These are phyloP conservation scores for Lactarius hengduanensis DNA, from an alignment of 768 basidiomycete species.

Conservation along the genomic window DNA sequence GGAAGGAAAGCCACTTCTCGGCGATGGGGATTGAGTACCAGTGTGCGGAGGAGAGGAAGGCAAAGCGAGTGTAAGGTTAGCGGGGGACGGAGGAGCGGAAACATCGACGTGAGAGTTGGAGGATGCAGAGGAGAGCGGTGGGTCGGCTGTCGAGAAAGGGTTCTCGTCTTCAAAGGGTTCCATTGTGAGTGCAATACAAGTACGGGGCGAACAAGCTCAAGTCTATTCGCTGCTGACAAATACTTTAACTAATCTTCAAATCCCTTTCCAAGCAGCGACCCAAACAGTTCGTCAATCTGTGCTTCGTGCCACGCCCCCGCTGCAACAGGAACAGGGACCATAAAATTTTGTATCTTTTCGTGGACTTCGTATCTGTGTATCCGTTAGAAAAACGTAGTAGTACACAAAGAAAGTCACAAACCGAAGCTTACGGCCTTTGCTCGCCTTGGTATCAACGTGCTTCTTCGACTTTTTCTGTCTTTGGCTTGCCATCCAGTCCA, in stretches of 20 bases:
- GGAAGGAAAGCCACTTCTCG: slow-evolving; percentile 52
- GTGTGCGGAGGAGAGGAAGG: slow-evolving; percentile 41
- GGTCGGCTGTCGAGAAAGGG: slow-evolving; percentile 40
- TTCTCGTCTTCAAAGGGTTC: slow-evolving; percentile 44
- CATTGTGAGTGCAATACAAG: slow-evolving; percentile 29
- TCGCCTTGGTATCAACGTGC: slow-evolving; percentile 88
- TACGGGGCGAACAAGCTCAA: neutral
- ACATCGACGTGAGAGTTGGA: slow-evolving; percentile 54
- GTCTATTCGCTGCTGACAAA: slow-evolving; percentile 20
- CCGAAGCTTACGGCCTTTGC: slow-evolving; percentile 93
- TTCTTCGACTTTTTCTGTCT: slow-evolving; percentile 67
- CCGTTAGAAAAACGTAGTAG: neutral
- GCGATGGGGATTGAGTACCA: slow-evolving; percentile 28
- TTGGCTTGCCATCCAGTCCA: slow-evolving; percentile 63
- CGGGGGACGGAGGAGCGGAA: slow-evolving; percentile 60
- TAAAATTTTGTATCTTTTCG: slow-evolving; percentile 95
- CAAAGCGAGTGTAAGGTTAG: slow-evolving; percentile 40
- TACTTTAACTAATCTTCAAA: slow-evolving; percentile 24
- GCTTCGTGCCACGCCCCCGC: slow-evolving; percentile 87
- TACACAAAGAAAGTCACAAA: slow-evolving; percentile 36
- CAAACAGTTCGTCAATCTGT: slow-evolving; percentile 93
- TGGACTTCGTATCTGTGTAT: slow-evolving; percentile 79
- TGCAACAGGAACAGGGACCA: slow-evolving; percentile 74
- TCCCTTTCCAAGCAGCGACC: slow-evolving; percentile 78
- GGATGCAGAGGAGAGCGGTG: slow-evolving; percentile 45